Evolutionary conservation across 2,329 filamentous ascomycete genomes (phyloP).

Genomic region (Fusarium fujikuroi): DNA sequence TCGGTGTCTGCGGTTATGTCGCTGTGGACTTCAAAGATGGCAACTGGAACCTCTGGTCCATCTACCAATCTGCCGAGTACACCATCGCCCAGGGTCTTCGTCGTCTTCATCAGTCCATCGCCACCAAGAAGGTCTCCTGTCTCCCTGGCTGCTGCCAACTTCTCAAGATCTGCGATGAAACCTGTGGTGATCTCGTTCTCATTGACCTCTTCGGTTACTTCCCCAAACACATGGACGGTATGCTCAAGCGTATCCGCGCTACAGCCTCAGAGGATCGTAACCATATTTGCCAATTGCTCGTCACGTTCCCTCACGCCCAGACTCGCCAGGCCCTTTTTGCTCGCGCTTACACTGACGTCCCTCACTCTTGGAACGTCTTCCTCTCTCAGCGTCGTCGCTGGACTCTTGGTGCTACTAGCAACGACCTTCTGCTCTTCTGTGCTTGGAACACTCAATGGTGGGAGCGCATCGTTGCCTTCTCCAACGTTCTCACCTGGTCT

Average conservation of each 20-base stretch:
- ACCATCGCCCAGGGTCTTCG: background rate
- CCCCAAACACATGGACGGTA: background rate
- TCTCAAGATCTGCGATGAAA: background rate
- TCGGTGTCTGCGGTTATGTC: background rate
- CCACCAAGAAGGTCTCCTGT: background rate
- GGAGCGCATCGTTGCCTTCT: background rate
- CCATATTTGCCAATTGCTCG: background rate
- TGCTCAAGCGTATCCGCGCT: background rate
- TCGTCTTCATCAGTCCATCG: background rate
- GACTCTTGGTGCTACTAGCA: background rate
- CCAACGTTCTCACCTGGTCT: background rate
- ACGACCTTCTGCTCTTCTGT: background rate
- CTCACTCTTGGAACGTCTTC: background rate
- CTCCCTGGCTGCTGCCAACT: background rate
- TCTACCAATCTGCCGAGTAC: background rate
- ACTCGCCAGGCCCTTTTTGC: background rate
- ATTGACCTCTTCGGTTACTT: background rate
- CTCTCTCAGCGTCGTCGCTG: background rate
- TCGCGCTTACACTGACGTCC: background rate
- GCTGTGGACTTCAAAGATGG: background rate
- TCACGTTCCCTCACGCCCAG: background rate
- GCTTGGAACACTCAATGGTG: slow-evolving; percentile 1
- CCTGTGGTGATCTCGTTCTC: background rate
- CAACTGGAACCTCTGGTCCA: background rate
- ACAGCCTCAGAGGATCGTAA: background rate